phyloP scores from a whole-genome alignment of 208 protist species.

The Sergeia podlipaevii region DNA sequence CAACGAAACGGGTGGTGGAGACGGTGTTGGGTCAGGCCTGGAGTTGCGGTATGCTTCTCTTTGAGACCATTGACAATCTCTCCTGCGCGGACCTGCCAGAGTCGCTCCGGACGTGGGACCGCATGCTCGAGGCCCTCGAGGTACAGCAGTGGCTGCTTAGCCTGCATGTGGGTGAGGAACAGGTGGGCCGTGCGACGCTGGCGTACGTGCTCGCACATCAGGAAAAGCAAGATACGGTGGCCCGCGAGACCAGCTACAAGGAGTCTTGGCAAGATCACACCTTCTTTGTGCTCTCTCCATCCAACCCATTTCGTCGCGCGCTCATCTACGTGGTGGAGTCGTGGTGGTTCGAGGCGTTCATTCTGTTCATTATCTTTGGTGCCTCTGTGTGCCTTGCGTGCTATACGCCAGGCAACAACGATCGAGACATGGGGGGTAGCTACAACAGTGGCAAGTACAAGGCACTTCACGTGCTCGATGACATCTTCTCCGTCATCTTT shows the following conservation, averaged over 20 bases:
- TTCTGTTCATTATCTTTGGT: slow-evolving; percentile 59
- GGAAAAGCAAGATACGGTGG: slow-evolving; percentile 47
- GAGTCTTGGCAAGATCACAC: slow-evolving; percentile 65
- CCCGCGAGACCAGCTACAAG: slow-evolving; percentile 26
- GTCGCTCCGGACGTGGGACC: slow-evolving; percentile 66
- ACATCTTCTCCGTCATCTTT: slow-evolving; percentile 85
- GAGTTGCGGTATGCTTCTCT: slow-evolving; percentile 88
- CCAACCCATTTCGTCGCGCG: slow-evolving; percentile 46
- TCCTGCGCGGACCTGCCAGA: slow-evolving; percentile 66
- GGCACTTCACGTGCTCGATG: slow-evolving; percentile 70
- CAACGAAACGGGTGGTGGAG: slow-evolving; percentile 71
- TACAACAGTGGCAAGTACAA: slow-evolving; percentile 70
- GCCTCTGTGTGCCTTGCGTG: slow-evolving; percentile 76
- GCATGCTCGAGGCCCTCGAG: slow-evolving; percentile 68
- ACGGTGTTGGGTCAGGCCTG: slow-evolving; percentile 85
- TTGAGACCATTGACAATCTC: slow-evolving; percentile 82
- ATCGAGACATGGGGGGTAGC: slow-evolving; percentile 56
- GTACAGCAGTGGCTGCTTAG: slow-evolving; percentile 84
- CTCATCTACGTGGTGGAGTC: slow-evolving; percentile 47
- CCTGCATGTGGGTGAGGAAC: slow-evolving; percentile 89
- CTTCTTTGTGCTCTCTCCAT: slow-evolving; percentile 60
- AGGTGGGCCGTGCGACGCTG: slow-evolving; percentile 84
- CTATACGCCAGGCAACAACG: slow-evolving; percentile 47
- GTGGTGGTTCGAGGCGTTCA: slow-evolving; percentile 62
- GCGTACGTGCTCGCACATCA: slow-evolving; percentile 83